Evolutionary conservation across 2,329 filamentous ascomycete species (phyloP).

Genomic region (Cercospora berteroae): DNA sequence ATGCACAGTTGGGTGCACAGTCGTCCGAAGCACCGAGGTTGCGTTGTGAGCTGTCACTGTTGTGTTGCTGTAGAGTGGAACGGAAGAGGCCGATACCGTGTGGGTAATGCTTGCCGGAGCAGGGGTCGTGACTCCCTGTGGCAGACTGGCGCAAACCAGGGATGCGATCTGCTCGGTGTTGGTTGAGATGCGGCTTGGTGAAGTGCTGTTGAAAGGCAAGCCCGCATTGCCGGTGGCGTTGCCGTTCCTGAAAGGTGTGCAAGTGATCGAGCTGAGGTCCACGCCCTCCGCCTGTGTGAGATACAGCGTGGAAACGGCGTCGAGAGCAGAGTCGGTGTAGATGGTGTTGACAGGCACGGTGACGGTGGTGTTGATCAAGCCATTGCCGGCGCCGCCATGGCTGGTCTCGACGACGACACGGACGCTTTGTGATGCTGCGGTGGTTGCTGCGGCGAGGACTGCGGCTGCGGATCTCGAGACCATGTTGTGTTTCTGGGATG

Average conservation of each 20-base stretch:
- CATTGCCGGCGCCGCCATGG: slow-evolving; percentile 29
- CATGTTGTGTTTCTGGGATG: slow-evolving; percentile 5
- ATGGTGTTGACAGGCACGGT: slow-evolving; percentile 25
- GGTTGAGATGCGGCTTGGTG: slow-evolving; percentile 27
- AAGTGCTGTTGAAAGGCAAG: slow-evolving; percentile 26
- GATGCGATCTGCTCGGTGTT: slow-evolving; percentile 31
- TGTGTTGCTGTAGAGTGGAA: slow-evolving; percentile 11
- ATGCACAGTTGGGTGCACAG: slow-evolving; percentile 5
- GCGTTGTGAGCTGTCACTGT: slow-evolving; percentile 14
- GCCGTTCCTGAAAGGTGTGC: slow-evolving; percentile 25
- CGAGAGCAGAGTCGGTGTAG: slow-evolving; percentile 28
- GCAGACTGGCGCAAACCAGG: slow-evolving; percentile 24
- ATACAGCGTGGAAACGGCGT: slow-evolving; percentile 30
- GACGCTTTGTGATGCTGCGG: slow-evolving; percentile 23
- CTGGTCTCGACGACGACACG: slow-evolving; percentile 27
- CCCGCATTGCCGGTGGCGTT: slow-evolving; percentile 28
- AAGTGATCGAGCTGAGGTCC: slow-evolving; percentile 25
- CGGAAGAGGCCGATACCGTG: slow-evolving; percentile 10
- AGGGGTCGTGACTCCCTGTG: background rate
- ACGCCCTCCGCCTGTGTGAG: slow-evolving; percentile 26
- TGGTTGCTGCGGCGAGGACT: slow-evolving; percentile 13
- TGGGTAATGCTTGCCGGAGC: slow-evolving; percentile 10
- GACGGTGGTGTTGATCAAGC: slow-evolving; percentile 31
- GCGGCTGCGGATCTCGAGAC: slow-evolving; percentile 9
- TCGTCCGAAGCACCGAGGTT: slow-evolving; percentile 19